Base-by-base conservation (phyloP, 2,329 filamentous ascomycete species). In the Albifimbria verrucaria region DNA sequence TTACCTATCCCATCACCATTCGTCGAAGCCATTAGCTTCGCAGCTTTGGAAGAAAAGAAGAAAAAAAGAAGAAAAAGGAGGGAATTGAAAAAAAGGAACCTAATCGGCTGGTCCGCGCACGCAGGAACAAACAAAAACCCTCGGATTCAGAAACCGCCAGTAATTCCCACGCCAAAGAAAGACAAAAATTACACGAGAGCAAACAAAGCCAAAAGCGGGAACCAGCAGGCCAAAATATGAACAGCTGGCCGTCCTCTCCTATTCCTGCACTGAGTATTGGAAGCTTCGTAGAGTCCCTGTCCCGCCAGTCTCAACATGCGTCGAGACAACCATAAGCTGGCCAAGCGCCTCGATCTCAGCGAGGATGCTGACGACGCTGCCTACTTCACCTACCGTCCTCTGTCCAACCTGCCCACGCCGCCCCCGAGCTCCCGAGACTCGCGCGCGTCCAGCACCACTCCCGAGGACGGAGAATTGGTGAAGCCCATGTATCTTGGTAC, bases 371-470 rank as follows among this genome's bases (percentile, higher is more conserved):
- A 79, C 61, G 75, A 79, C 52, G 74, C 77, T 54, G 75, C 76
- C 57, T 83, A 81, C 68, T 84, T 85, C 62, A 85, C 83, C 58
- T 88, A 88, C 68, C 79, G 83, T 47, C 85, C 85, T 10, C 75
- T 88, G 49, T 88, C 85, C 25, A 86, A 85, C 66, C 77, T 88
- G 21, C 85, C 85, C 21, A 88, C 85, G 50, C 85, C 85, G 57
- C 85, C 85, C 44, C 78, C 78, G 11, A 85, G 81, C 44, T 78
- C 77, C 51, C 67, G 62, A 50, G 68, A 65, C 57, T 75, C 75
- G 11, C 74, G 28, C 72, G 72, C 24, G 64, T 66, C 41, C 74
- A 76, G 61, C 77, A 66, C 71, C 51, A 66, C 68, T 18, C 63
- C 73, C 48, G 74, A 77, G 49, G 74, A 78, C 62, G 74, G 71